Conservation (phyloP, 2,329 filamentous ascomycete species). For the Aspergillus pseudotamarii region DNA sequence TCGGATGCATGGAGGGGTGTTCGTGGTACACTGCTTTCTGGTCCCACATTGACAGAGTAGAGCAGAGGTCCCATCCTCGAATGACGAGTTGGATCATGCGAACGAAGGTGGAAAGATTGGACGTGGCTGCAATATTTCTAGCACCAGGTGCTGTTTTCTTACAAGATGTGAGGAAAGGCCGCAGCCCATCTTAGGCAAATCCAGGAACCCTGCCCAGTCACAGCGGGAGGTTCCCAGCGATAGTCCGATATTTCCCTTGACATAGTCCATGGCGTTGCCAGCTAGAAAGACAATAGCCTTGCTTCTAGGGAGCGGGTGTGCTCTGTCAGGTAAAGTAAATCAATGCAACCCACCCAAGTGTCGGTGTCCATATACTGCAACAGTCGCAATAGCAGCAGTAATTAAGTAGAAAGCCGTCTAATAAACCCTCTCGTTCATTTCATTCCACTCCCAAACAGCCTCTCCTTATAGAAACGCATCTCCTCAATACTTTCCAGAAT, state of each 20-base stretch:
- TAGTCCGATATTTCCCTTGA: not conserved
- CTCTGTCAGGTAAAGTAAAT: not conserved
- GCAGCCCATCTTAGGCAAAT: no score
- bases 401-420: not conserved
- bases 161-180: no score
- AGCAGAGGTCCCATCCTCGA: not conserved
- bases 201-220: no score
- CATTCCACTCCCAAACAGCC: constrained; percentile 58
- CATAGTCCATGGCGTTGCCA: not conserved
- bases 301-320: not conserved
- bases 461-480: constrained; percentile 77
- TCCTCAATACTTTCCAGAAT: constrained; percentile 95
- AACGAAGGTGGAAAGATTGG: not conserved
- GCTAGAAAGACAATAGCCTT: not conserved
- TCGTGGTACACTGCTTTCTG: not conserved
- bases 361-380: not conserved
- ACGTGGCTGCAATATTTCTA: not conserved
- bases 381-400: not conserved
- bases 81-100: not conserved
- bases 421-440: not conserved
- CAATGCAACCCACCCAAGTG: not conserved
- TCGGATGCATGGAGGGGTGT: not conserved
- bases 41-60: not conserved
- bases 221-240: not conserved
- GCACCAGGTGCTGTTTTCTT: not conserved